Conservation (phyloP, 768 basidiomycete species). For the Mycena latifolia region DNA sequence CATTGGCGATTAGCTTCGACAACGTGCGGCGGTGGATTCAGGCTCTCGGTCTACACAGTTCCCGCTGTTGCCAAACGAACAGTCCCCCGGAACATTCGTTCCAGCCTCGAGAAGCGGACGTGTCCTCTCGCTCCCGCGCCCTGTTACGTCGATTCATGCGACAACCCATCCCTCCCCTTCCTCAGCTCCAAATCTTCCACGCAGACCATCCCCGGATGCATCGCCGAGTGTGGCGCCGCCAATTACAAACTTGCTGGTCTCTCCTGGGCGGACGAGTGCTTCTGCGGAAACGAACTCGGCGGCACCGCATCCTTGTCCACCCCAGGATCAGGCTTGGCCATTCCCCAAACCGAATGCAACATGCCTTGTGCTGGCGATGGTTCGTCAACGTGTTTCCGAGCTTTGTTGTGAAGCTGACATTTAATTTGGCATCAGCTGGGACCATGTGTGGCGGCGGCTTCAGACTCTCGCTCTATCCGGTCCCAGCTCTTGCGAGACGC, state of each 20-base stretch:
- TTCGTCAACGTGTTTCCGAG: slow-evolving; percentile 16
- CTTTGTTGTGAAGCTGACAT: slow-evolving; percentile 19
- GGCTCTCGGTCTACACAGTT: slow-evolving; percentile 24
- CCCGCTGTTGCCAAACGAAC: slow-evolving; percentile 16
- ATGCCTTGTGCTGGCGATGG: slow-evolving; percentile 26
- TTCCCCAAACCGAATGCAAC: slow-evolving; percentile 28
- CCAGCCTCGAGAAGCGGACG: slow-evolving; percentile 21
- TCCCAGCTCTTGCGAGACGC: slow-evolving; percentile 22
- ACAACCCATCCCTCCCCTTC: slow-evolving; percentile 26
- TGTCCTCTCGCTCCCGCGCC: slow-evolving; percentile 19
- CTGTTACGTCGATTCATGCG: slow-evolving; percentile 25
- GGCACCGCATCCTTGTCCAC: slow-evolving; percentile 22
- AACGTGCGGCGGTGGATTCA: slow-evolving; percentile 21
- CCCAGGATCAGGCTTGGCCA: slow-evolving; percentile 24
- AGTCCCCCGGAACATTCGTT: slow-evolving; percentile 14
- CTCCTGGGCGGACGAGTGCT: slow-evolving; percentile 25
- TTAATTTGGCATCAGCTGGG: slow-evolving; percentile 19
- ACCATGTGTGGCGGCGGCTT: slow-evolving; percentile 25
- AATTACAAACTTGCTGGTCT: slow-evolving; percentile 24
- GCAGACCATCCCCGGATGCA: slow-evolving; percentile 23
- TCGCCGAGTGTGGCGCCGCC: slow-evolving; percentile 25
- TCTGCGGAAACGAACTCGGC: slow-evolving; percentile 25
- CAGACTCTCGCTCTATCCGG: slow-evolving; percentile 24
- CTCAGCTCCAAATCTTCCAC: slow-evolving; percentile 22
- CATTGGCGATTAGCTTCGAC: slow-evolving; percentile 13